A percentile compares a stretch with the other conserved stretches of the same genome.
Conservation (phyloP, 2,329 filamentous ascomycete species). For the Aureobasidium sp. region DNA sequence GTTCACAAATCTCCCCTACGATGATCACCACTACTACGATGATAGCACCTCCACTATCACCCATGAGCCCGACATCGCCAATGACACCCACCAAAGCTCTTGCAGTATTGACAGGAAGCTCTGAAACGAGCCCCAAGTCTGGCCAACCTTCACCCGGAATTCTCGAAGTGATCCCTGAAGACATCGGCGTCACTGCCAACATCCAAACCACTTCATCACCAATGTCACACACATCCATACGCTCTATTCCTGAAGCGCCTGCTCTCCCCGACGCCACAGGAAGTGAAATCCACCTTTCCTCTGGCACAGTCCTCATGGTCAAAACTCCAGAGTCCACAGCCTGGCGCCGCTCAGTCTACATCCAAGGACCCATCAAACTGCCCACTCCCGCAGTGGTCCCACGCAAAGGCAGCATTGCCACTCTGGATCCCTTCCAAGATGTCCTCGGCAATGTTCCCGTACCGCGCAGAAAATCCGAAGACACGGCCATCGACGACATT, state of each 20-base stretch:
- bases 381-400: conserved; percentile 26
- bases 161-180: conserved; percentile 7
- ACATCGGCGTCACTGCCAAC: background rate
- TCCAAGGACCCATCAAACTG: conserved; percentile 36
- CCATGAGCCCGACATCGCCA: background rate
- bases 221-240: background rate
- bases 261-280: background rate
- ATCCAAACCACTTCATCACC: background rate
- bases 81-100: conserved; percentile 7
- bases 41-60: background rate
- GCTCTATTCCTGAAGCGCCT: background rate
- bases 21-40: background rate
- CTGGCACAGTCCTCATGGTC: conserved; percentile 28
- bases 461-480: conserved; percentile 27
- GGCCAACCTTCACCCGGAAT: conserved; percentile 4
- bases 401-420: conserved; percentile 34
- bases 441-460: conserved; percentile 16
- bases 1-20: background rate
- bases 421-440: conserved; percentile 32
- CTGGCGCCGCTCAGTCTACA: conserved; percentile 30
- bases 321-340: conserved; percentile 27
- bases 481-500: conserved; percentile 32
- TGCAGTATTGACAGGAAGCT: background rate
- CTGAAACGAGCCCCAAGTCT: conserved; percentile 7
- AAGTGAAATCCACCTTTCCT: conserved; percentile 26